Evolutionary conservation across 306 rosid species (phyloP), one percentile per base, ranked within the genome.

Genomic region (Quillaja saponaria): DNA sequence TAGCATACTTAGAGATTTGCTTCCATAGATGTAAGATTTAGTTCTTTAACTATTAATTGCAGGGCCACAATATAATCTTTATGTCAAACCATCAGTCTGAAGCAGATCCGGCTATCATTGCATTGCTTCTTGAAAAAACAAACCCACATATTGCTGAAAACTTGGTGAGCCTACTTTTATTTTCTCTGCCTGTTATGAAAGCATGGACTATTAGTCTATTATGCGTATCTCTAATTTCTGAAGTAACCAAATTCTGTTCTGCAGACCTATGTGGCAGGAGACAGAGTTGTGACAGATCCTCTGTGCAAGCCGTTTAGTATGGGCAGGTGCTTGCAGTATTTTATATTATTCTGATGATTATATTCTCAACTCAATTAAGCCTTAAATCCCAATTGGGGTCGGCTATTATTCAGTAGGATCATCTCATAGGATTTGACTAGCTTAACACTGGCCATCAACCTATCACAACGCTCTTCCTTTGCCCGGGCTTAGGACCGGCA

Each of bases 31-130:
- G 61, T 69, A 52, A 71, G 58, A 37, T 13, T 51, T 55, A 31
- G 44, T 64, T 48, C 63, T 63, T 69, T 42, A 68, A 66, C 68
- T 54, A 21, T 64, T 68, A 47, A 52, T 74, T 81, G 73, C 90
- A 94, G 99, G 97, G 97, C 67, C 97, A 90, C 85, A 94, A 94
- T 78, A 73, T 94, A 55, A 80, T 94, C 71, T 67, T 94, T 80
- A 85, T 94, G 75, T 89, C 99, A 76, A 94, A 94, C 78, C 99
- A 94, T 87, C 99, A 94, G 76, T 78, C 85, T 75, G 99, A 94
- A 83, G 99, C 99, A 37, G 99, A 94, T 82, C 99, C 99, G 34
- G 99, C 99, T 56, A 48, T 87, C 65, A 89, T 94, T 78, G 74
- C 97, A 9, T 71, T 94, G 86, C 80, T 89, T 77, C 84, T 94